Conservation (phyloP, 345 rosid species). For the Noccaea caerulescens region DNA sequence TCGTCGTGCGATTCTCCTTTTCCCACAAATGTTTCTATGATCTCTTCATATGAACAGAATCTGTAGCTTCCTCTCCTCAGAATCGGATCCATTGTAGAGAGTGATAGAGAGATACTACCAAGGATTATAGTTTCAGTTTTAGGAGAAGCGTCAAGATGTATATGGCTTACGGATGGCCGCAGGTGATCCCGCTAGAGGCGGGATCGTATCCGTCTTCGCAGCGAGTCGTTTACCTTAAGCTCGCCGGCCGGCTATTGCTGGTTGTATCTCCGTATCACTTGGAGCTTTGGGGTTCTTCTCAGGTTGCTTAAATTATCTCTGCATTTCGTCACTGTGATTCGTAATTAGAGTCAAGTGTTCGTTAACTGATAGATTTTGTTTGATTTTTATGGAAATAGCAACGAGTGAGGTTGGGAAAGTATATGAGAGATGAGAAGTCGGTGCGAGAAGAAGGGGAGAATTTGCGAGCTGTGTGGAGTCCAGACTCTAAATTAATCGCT, state of each 20-base stretch:
- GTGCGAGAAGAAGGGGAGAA: slow-evolving; percentile 84
- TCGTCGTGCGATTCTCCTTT: slow-evolving; percentile 19
- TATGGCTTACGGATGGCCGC: slow-evolving; percentile 99
- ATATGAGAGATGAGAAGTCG: slow-evolving; percentile 75
- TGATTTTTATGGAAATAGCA: slow-evolving; percentile 48
- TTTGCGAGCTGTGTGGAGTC: slow-evolving; percentile 89
- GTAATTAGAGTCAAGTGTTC: slow-evolving; percentile 25
- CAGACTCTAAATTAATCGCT: slow-evolving; percentile 80
- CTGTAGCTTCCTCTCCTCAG: slow-evolving; percentile 22
- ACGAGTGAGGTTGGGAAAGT: slow-evolving; percentile 90
- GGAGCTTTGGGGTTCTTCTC: slow-evolving; percentile 90
- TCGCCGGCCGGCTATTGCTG: slow-evolving; percentile 66
- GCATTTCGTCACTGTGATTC: slow-evolving; percentile 22
- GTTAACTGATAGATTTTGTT: slow-evolving; percentile 9
- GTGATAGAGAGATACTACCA: slow-evolving; percentile 1
- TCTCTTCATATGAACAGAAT: slow-evolving; percentile 22
- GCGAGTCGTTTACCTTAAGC: slow-evolving; percentile 68
- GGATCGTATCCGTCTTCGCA: slow-evolving; percentile 76
- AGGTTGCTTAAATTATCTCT: slow-evolving; percentile 52
- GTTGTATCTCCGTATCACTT: slow-evolving; percentile 80
- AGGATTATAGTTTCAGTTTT: not conserved
- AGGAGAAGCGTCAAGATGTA: slow-evolving; percentile 61
- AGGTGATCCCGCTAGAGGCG: slow-evolving; percentile 81
- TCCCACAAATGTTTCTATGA: slow-evolving; percentile 33
- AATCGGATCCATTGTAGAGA: slow-evolving; percentile 44